Base-by-base conservation (phyloP, 768 basidiomycete genomes). In the Leccinum arenicola region DNA sequence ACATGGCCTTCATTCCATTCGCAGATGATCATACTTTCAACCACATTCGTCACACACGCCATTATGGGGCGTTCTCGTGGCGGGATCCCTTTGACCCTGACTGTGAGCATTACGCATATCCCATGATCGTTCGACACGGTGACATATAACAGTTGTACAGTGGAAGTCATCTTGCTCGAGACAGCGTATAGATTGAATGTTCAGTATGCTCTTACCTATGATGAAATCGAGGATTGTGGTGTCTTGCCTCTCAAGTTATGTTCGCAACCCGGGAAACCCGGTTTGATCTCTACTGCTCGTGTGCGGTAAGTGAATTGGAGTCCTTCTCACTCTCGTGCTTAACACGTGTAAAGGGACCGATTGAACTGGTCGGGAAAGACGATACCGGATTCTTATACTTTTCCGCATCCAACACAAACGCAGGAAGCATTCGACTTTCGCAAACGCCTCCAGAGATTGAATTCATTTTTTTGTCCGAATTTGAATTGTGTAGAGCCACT, bases 1-100 rank as follows among this genome's bases (percentile, higher is more conserved):
- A 73, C 21, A 79, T 88, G 77, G 75, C 77, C 3, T 90, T 88
- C 67, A 70, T 88, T 6, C 87, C 87, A 2, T 83, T 82, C 54
- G 76, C 81, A 0, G 87, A 90, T 64, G 87, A 89, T 48, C 77
- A 78, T 3, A 64, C 50, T 0, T 91, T 90, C 61, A 63, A 82
- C 52, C 71, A 68, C 35, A 31, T 49, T 3, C 64, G 53, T 15
- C 81, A 87, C 61, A 64, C 72, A 3, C 54, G 65, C 14, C 75
- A 80, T 5, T 81, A 87, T 67, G 67, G 65, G 9, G 66, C 67
- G 2, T 75, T 84, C 54, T 77, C 78, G 0, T 90, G 89, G 88
- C 78, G 84, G 61, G 43, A 58, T 1, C 40, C 76, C 56, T 60
- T 61, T 33, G 74, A 78, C 61, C 74, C 77, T 29, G 79, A 82